These are phyloP conservation scores for Talaromyces wortmannii DNA, from an alignment of 495 filamentous ascomycete species.

Conservation along the genomic window DNA sequence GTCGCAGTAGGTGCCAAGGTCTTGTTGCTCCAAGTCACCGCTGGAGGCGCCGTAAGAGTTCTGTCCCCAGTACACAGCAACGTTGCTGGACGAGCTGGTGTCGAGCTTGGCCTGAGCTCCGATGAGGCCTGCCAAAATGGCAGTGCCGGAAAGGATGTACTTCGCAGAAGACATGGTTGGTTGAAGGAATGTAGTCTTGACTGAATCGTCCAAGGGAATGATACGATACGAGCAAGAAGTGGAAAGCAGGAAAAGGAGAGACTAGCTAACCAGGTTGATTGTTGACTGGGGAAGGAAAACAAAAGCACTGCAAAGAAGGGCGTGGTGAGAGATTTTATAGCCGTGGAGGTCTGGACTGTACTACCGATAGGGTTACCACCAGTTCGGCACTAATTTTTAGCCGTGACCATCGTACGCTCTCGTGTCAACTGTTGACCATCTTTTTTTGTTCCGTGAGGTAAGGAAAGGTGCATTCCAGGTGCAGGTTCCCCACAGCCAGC, in stretches of 20 bases:
- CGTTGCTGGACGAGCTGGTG: slow-evolving; percentile 35
- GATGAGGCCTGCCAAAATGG: slow-evolving; percentile 21
- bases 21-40: slow-evolving; percentile 41
- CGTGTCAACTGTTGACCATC: background rate
- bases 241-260: background rate
- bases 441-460: background rate
- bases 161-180: slow-evolving; percentile 20
- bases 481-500: slow-evolving; percentile 1
- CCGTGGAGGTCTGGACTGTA: background rate
- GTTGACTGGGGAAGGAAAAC: background rate
- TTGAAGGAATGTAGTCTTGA: background rate
- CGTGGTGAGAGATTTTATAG: background rate
- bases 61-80: slow-evolving; percentile 64
- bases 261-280: background rate
- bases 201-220: background rate
- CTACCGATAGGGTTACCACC: background rate
- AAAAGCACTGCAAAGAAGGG: background rate
- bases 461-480: background rate
- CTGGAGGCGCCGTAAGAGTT: slow-evolving; percentile 44
- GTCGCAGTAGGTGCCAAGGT: slow-evolving; percentile 51
- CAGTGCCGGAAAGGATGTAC: slow-evolving; percentile 16
- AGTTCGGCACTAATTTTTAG: background rate
- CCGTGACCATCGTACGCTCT: background rate
- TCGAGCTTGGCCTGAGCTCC: slow-evolving; percentile 35
- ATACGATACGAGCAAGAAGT: background rate